Evolutionary conservation across 1,139 yeast genomes (phyloP), one percentile per base, ranked within the genome.

Genomic region (Yamadazyma trypodendri): DNA sequence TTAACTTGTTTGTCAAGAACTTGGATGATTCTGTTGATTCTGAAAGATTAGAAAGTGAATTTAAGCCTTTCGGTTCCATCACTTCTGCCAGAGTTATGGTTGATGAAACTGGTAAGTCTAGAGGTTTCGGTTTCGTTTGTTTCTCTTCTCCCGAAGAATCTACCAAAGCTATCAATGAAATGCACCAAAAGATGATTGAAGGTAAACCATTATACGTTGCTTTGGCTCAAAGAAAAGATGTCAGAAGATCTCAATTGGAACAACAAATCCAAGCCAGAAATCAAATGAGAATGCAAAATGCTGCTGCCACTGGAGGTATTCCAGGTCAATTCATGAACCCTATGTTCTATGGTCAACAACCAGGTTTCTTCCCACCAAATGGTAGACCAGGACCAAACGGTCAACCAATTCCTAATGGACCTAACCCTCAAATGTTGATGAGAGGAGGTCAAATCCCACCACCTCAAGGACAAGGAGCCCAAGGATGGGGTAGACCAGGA

Each of bases 71-170:
- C 64, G 99, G 99, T 64, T 70, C 86, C 61, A 92, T 94, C 72
- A 88, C 97, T 54, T 87, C 96, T 48, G 97, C 94, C 52, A 89
- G 87, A 75, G 95, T 92, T 52, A 90, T 92, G 97, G 81, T 85
- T 60, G 96, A 88, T 63, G 97, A 90, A 58, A 68, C 80, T 48
- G 97, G 96, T 54, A 89, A 88, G 73, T 88, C 97, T 49, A 90
- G 87, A 77, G 97, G 98, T 54, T 92, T 92, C 65, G 98, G 98
- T 60, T 92, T 92, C 64, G 99, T 92, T 56, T 89, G 98, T 73
- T 94, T 85, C 84, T 83, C 96, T 42, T 72, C 95, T 50, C 97
- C 97, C 59, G 98, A 92, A 69, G 98, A 92, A 78, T 98, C 99
- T 54, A 87, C 96, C 58, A 89, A 89, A 76, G 99, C 99, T 51